phyloP scores from a whole-genome alignment of 1,284 basidiomycete species.

The Ustilago loliicola region DNA sequence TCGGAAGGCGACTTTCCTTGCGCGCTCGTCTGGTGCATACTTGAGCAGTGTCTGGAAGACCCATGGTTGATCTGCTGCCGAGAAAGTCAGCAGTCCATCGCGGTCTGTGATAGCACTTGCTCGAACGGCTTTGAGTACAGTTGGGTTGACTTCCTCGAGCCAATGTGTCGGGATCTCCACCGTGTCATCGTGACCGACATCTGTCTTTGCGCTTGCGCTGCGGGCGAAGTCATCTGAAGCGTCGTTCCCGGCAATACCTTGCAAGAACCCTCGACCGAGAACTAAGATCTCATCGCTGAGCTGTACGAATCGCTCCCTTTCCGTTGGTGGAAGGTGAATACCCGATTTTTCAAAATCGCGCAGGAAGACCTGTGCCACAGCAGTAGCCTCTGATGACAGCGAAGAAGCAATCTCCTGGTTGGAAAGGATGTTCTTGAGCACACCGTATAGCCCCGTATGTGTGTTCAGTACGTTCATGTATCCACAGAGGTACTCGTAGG shows the following conservation, averaged over 20 bases:
- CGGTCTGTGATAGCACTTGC: slow-evolving; percentile 24
- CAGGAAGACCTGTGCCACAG: slow-evolving; percentile 90
- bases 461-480: slow-evolving; percentile 99
- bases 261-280: slow-evolving; percentile 87
- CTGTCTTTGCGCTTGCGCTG: slow-evolving; percentile 30
- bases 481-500: slow-evolving; percentile 91
- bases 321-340: slow-evolving; percentile 84
- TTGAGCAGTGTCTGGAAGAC: slow-evolving; percentile 93
- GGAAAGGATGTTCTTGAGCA: slow-evolving; percentile 70
- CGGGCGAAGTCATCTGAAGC: slow-evolving; percentile 50
- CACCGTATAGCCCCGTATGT: slow-evolving; percentile 84
- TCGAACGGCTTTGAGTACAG: slow-evolving; percentile 32
- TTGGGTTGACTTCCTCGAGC: slow-evolving; percentile 49
- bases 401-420: slow-evolving; percentile 63
- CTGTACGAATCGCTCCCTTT: slow-evolving; percentile 85
- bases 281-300: slow-evolving; percentile 92
- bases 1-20: slow-evolving; percentile 81
- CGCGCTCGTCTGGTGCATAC: slow-evolving; percentile 82
- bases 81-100: slow-evolving; percentile 46
- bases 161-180: slow-evolving; percentile 52
- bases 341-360: slow-evolving; percentile 98
- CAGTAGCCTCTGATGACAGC: slow-evolving; percentile 70
- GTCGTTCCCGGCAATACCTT: slow-evolving; percentile 65
- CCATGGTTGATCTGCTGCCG: slow-evolving; percentile 74
- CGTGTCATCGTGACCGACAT: slow-evolving; percentile 19